Base-by-base conservation (phyloP, 371 early-diverging fungal species). In the Mortierella sp. region DNA sequence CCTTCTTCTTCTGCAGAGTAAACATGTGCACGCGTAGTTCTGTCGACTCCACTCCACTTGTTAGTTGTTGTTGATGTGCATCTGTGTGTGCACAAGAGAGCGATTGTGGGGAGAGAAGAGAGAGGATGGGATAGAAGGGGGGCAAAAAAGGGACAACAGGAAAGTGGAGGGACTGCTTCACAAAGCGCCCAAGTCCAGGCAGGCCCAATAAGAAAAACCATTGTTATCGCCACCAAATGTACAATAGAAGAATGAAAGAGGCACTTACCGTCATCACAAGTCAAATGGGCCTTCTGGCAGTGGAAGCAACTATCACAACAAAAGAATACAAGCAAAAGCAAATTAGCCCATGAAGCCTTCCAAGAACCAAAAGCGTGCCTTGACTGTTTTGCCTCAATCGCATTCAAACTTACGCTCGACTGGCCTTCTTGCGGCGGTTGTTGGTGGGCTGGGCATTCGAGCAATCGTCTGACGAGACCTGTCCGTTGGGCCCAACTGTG, bases 261-360 rank as follows among this genome's bases (percentile, higher is more conserved):
- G 48, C 18, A 84, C 88, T 81, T 89, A 92, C 93, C 83, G 79
- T 91, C 93, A 88, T 94, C 94, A 75, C 95, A 94, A 27, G 91
- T 92, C 65, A 94, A 80, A 55, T 92, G 92, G 27, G 94, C 92
- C 89, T 91, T 92, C 83, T 90, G 90, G 77, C 92, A 92, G 75
- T 92, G 92, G 43, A 86, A 84, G 82, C 92, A 92, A 72, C 85
- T 85, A 76, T 32, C 4, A 48, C 48, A 18, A 24, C 5, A 38
- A 70, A 35, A 16, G 8, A 60, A 60, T 21, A 68, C 14, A 7
- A 24, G 10, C 1, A 16, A 74, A 48, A 48, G 16, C 4, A 16
- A 63, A 63, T 24, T 38, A 73, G 38, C 43, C 43, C 14, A 32
- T 12, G 3, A 16, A 6, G 63, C 16, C 16, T 12, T 5, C 14